Evolutionary conservation across 2,329 filamentous ascomycete species (phyloP), one percentile per base, ranked within the genome.

Genomic region (Xylaria sp.): DNA sequence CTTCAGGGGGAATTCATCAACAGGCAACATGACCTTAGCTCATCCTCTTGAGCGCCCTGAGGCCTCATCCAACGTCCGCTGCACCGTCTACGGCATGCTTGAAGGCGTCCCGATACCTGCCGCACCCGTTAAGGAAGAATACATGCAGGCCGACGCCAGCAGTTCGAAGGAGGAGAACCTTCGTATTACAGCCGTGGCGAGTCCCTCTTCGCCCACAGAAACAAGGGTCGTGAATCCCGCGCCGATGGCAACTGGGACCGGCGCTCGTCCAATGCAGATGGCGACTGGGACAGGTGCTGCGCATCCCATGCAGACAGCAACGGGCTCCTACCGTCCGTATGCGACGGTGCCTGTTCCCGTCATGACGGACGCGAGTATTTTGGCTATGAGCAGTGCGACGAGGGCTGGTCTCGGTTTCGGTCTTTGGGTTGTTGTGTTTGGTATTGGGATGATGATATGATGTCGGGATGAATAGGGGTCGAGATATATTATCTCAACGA

Each of bases 81-180:
- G 81, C 16, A 79, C 75, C 1, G 68, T 81, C 10, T 81, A 80
- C 69, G 77, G 71, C 50, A 69, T 72, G 57, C 62, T 76, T 10
- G 60, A 63, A 23, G 65, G 67, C 37, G 70, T 73, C 35, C 62
- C 63, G 35, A 73, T 66, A 35, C 69, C 65, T 0, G 68, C 59
- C 2, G 76, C 78, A 0, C 77, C 76, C 1, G 67, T 30, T 2
- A 30, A 65, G 1, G 68, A 69, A 62, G 68, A 69, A 10, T 51
- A 35, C 18, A 70, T 68, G 3, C 48, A 66, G 23, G 70, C 69
- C 10, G 13, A 46, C 4, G 13, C 3, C 42, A n/a, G 37, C 37
- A 7, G 11, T n/a, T n/a, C 42, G 3, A 46, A n/a, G 13, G 9
- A n/a, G 9, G 9, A 16, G 16, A 16, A 42, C 37, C 23, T 30